These are phyloP conservation scores for Phenoliferia sp. DNA, from an alignment of 1,284 basidiomycete genomes.

Conservation along the genomic window DNA sequence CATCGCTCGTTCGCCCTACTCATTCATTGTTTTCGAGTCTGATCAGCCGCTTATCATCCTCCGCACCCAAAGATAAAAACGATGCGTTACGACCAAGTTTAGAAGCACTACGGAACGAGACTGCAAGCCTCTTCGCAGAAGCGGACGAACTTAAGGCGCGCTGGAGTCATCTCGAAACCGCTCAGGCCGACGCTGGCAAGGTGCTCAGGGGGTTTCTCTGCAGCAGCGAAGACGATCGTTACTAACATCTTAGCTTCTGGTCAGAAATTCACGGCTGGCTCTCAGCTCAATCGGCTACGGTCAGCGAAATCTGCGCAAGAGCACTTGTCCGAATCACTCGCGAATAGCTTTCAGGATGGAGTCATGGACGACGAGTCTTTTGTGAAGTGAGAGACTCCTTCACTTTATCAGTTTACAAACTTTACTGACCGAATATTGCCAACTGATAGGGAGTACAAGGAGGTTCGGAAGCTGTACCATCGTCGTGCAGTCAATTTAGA, in stretches of 20 bases:
- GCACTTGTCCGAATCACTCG: slow-evolving; percentile 74
- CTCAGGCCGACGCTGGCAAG: slow-evolving; percentile 80
- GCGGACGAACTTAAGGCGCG: slow-evolving; percentile 70
- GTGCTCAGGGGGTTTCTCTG: too few species aligned
- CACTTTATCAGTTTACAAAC: background rate
- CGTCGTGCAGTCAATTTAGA: slow-evolving; percentile 84
- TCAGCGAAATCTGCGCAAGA: slow-evolving; percentile 85
- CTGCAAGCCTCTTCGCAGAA: slow-evolving; percentile 61
- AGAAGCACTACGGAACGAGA: slow-evolving; percentile 37
- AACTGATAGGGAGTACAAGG: slow-evolving; percentile 64
- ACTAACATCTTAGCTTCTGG: background rate
- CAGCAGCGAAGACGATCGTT: too few species aligned
- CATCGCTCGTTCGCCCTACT: slow-evolving; percentile 66
- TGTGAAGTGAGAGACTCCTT: slow-evolving; percentile 43
- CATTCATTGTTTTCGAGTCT: background rate
- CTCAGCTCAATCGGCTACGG: slow-evolving; percentile 74
- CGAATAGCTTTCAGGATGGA: slow-evolving; percentile 69
- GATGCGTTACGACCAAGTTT: slow-evolving; percentile 61
- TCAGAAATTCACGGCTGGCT: slow-evolving; percentile 76
- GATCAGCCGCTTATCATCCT: background rate
- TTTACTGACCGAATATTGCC: background rate
- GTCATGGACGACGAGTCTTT: slow-evolving; percentile 66
- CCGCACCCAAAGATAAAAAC: slow-evolving; percentile 56
- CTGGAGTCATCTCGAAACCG: slow-evolving; percentile 78
- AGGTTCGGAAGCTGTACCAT: slow-evolving; percentile 76